These are phyloP conservation scores for Trichosporon sp. DNA, from an alignment of 1,284 basidiomycete species.

Conservation along the genomic window DNA sequence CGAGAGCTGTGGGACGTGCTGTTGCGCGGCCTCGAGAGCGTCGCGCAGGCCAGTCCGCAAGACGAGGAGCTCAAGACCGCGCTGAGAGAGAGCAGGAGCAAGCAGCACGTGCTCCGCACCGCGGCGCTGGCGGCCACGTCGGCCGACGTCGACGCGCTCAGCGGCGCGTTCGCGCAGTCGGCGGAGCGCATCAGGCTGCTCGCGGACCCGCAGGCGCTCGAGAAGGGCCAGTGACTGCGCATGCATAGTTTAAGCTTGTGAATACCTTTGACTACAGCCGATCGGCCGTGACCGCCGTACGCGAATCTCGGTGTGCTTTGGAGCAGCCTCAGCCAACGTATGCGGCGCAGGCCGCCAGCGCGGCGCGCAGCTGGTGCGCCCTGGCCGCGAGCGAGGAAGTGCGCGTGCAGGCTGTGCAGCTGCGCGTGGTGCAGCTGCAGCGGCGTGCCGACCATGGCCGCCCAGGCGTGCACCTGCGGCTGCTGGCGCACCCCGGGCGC, in stretches of 20 bases:
- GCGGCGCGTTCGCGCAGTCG: neutral
- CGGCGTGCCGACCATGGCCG: neutral
- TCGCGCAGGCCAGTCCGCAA: too few species aligned
- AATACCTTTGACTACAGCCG: neutral
- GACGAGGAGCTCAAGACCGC: neutral
- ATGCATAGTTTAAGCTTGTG: too few species aligned
- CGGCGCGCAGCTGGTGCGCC: neutral
- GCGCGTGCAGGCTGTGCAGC: neutral
- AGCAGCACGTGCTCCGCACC: neutral
- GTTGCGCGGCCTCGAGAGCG: neutral
- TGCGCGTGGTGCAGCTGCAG: neutral
- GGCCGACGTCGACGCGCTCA: neutral
- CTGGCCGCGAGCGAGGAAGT: neutral
- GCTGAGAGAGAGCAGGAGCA: neutral
- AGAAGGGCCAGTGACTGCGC: neutral
- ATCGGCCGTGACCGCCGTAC: too few species aligned
- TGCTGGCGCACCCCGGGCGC: too few species aligned
- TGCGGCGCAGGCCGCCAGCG: neutral
- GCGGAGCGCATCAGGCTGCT: neutral
- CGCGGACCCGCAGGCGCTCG: neutral
- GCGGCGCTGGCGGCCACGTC: neutral
- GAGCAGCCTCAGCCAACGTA: neutral
- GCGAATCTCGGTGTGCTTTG: too few species aligned
- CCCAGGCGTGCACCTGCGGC: neutral
- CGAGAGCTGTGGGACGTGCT: neutral